Evolutionary conservation across 208 protist species (phyloP), one percentile per base, ranked within the genome.

Genomic region (Leishmania tarentolae): DNA sequence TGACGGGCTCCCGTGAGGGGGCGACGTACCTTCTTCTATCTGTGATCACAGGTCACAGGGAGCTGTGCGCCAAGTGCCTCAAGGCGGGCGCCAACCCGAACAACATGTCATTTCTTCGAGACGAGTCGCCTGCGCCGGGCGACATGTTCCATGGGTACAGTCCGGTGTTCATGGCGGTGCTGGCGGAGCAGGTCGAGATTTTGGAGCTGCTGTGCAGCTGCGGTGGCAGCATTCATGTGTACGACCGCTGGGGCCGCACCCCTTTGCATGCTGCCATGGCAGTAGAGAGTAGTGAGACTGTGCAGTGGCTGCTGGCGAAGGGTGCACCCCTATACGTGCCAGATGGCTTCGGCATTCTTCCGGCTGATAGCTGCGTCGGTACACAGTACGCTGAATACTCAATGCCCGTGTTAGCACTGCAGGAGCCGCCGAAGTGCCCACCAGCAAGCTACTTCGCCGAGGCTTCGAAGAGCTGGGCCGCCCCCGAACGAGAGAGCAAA

Each of bases 121-220:
- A 96, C 57, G 86, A 88, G 59, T 84, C 85, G 47, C 90, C 88
- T 50, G 65, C 83, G 11, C 78, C 83, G n/a, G 86, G 82, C n/a
- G 90, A 96, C 75, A 96, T 97, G 93, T 91, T 88, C 79, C 94
- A 97, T 81, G 94, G 94, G 69, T 97, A 96, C 86, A 96, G 91
- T 72, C 94, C 94, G 52, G 88, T 96, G 77, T 97, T 95, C 79
- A 91, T 96, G 80, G 91, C 94, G 13, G 86, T 94, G 71, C 86
- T 97, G 65, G 87, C 85, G 19, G 92, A 95, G 76, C 91, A 93
- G 71, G 70, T 96, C 7, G 91, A 91, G 52, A 86, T 95, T 24
- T 88, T 96, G 80, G 86, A 91, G 44, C 76, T 94, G 50, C 83
- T 97, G 61, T 84, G 86, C 75, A 71, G 80, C 40, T 88, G 87